These are phyloP conservation scores for Microbotryum scabiosae DNA, from an alignment of 1,284 basidiomycete species.

Conservation along the genomic window DNA sequence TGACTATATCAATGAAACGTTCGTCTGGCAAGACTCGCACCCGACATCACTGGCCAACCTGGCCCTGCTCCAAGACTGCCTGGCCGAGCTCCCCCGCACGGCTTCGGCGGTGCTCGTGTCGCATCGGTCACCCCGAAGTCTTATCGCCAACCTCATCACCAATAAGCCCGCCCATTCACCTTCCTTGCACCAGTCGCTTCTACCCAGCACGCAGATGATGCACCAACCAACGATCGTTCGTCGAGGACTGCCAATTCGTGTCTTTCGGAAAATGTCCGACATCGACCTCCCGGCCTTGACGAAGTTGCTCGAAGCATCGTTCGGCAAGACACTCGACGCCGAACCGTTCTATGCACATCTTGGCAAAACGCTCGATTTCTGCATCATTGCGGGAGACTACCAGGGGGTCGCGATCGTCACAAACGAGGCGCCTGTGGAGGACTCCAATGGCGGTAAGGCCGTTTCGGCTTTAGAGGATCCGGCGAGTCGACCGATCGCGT, in stretches of 20 bases:
- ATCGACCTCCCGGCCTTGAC: slow-evolving; percentile 73
- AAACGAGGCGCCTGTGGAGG: slow-evolving; percentile 50
- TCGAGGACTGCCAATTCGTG: slow-evolving; percentile 74
- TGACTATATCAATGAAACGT: slow-evolving; percentile 76
- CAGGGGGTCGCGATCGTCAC: slow-evolving; percentile 92
- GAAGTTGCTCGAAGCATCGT: slow-evolving; percentile 74
- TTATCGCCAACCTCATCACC: slow-evolving; percentile 96
- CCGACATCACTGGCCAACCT: slow-evolving; percentile 84
- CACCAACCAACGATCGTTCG: slow-evolving; percentile 91
- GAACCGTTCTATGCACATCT: slow-evolving; percentile 72
- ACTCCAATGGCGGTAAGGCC: slow-evolving; percentile 16
- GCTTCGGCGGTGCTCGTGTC: slow-evolving; percentile 95
- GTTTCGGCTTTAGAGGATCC: slow-evolving; percentile 34
- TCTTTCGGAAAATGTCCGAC: slow-evolving; percentile 55
- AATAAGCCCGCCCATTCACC: slow-evolving; percentile 96
- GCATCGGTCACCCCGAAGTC: slow-evolving; percentile 86
- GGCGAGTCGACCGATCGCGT: slow-evolving; percentile 53
- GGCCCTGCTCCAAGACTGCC: slow-evolving; percentile 74
- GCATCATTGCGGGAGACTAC: slow-evolving; percentile 93
- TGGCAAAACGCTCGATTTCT: slow-evolving; percentile 71
- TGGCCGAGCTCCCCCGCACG: slow-evolving; percentile 83
- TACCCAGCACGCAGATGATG: slow-evolving; percentile 60
- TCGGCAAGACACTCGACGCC: slow-evolving; percentile 64
- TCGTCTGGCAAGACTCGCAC: slow-evolving; percentile 73
- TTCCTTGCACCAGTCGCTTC: slow-evolving; percentile 81